These are phyloP conservation scores for Yamadazyma dendronema DNA, from an alignment of 1,139 yeast genomes.

Conservation along the genomic window DNA sequence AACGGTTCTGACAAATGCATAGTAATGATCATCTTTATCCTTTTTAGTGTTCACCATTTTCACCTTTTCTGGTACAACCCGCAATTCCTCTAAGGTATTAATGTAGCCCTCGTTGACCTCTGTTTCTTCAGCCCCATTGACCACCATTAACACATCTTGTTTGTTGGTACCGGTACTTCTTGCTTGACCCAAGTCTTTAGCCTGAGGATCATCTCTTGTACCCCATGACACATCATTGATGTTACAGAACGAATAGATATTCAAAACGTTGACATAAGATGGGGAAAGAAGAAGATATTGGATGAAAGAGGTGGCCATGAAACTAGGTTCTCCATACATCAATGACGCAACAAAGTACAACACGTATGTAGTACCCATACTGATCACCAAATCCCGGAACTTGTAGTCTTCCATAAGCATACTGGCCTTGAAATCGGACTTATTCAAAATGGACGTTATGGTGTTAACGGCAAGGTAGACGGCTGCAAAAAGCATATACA, in stretches of 20 bases:
- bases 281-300: constrained; percentile 76
- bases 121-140: constrained; percentile 55
- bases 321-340: constrained; percentile 74
- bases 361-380: constrained; percentile 80
- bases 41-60: constrained; percentile 23
- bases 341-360: constrained; percentile 77
- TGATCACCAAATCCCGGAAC: constrained; percentile 84
- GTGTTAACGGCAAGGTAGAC: constrained; percentile 79
- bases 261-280: constrained; percentile 72
- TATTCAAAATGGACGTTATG: constrained; percentile 39
- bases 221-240: constrained; percentile 90
- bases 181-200: constrained; percentile 71
- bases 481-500: constrained; percentile 64
- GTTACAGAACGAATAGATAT: constrained; percentile 82
- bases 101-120: constrained; percentile 63
- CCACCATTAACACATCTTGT: constrained; percentile 63
- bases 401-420: constrained; percentile 59
- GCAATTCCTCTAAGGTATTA: constrained; percentile 47
- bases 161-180: constrained; percentile 50
- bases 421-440: constrained; percentile 42
- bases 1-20: constrained; percentile 45
- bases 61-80: constrained; percentile 24
- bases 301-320: constrained; percentile 68
- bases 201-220: constrained; percentile 68
- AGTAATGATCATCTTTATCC: constrained; percentile 38